Evolutionary conservation across 805 yeast species (phyloP).

Genomic region (Metschnikowia colocasiae): DNA sequence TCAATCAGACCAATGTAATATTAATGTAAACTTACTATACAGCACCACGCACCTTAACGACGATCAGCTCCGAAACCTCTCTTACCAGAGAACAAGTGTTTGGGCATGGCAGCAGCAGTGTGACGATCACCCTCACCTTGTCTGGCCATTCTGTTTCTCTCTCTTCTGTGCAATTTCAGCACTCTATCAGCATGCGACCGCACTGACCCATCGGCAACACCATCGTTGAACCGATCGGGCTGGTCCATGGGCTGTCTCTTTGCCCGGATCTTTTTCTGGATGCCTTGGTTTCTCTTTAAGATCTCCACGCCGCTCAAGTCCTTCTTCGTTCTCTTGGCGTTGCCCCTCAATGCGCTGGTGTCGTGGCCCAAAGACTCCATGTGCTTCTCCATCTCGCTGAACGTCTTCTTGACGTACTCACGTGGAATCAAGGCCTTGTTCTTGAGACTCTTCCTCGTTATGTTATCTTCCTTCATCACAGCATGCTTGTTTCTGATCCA

Average conservation of each 20-base stretch:
- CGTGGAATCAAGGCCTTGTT: conserved; percentile 87
- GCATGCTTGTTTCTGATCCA: conserved; percentile 97
- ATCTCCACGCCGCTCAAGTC: conserved; percentile 75
- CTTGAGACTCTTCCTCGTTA: conserved; percentile 82
- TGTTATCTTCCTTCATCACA: conserved; percentile 83
- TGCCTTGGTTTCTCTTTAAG: conserved; percentile 53
- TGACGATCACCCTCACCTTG: conserved; percentile 97
- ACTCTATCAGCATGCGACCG: conserved; percentile 84
- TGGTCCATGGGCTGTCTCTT: conserved; percentile 53
- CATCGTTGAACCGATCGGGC: conserved; percentile 79
- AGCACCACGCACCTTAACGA: conserved; percentile 47
- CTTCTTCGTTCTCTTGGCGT: conserved; percentile 32
- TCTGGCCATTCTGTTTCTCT: conserved; percentile 86
- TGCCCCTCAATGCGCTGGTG: conserved; percentile 50
- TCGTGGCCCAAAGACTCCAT: conserved; percentile 90
- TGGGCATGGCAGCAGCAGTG: conserved; percentile 77
- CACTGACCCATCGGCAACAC: conserved; percentile 75
- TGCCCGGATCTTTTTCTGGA: conserved; percentile 39
- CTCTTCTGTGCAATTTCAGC: conserved; percentile 87
- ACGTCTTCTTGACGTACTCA: conserved; percentile 75
- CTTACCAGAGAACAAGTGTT: conserved; percentile 94
- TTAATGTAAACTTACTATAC: neutral
- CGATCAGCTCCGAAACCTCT: conserved; percentile 93
- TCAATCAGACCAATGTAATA: neutral
- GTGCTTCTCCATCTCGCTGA: conserved; percentile 79